Evolutionary conservation across 495 filamentous ascomycete species (phyloP).

Genomic region (Penicillium desertorum): DNA sequence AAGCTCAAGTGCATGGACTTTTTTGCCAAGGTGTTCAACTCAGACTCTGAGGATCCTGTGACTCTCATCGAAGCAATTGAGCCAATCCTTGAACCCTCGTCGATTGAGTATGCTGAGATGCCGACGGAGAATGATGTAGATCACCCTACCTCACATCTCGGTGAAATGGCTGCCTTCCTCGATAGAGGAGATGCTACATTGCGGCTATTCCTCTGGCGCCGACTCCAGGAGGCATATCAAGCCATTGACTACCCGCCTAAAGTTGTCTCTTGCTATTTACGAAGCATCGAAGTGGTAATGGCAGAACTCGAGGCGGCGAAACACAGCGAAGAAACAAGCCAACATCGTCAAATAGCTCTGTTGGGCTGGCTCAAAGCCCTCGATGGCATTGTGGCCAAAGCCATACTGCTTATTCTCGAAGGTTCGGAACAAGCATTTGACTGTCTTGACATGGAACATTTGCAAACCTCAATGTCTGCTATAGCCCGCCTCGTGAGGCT

Average conservation of each 20-base stretch:
- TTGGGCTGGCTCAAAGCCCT: slow-evolving; percentile 74
- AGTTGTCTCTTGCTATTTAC: slow-evolving; percentile 79
- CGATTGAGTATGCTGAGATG: slow-evolving; percentile 43
- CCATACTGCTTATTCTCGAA: slow-evolving; percentile 62
- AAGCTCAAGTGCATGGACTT: slow-evolving; percentile 95
- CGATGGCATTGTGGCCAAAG: slow-evolving; percentile 69
- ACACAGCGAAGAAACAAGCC: slow-evolving; percentile 58
- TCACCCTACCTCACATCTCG: slow-evolving; percentile 40
- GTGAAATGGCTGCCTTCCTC: slow-evolving; percentile 81
- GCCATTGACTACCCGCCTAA: slow-evolving; percentile 80
- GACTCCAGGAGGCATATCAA: slow-evolving; percentile 82
- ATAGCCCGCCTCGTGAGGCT: slow-evolving; percentile 66
- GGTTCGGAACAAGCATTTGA: slow-evolving; percentile 69
- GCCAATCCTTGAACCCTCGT: slow-evolving; percentile 78
- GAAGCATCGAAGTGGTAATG: slow-evolving; percentile 79
- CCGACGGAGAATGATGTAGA: slow-evolving; percentile 17
- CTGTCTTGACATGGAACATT: slow-evolving; percentile 75
- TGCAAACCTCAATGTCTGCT: slow-evolving; percentile 67
- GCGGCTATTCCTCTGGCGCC: slow-evolving; percentile 81
- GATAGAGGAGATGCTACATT: slow-evolving; percentile 76
- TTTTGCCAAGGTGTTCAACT: slow-evolving; percentile 78
- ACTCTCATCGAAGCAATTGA: slow-evolving; percentile 88
- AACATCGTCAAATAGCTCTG: slow-evolving; percentile 64
- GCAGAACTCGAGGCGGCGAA: slow-evolving; percentile 64
- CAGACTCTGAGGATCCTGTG: slow-evolving; percentile 66